Evolutionary conservation across 441 rosid species (phyloP), one percentile per base, ranked within the genome.

Genomic region (Bocquillonia castaneifolia): DNA sequence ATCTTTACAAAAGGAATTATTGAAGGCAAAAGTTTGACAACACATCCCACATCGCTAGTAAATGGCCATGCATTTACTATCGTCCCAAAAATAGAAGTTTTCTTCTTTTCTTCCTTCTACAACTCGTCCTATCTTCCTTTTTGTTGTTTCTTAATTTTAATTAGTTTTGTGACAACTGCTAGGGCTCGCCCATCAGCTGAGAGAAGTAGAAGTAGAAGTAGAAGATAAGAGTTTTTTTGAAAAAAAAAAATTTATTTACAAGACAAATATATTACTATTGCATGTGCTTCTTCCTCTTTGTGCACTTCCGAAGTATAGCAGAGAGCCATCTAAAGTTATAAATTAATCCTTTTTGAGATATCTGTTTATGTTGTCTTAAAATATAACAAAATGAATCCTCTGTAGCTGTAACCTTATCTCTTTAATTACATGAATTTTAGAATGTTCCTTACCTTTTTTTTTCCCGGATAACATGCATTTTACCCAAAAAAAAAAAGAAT

Each of bases 1-100:
- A 50, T 54, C 60, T 45, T 50, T 62, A 29, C 78, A 76, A 65
- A 76, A 74, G 66, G 79, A 70, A 72, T 74, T 79, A 68, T 69
- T 70, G 64, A 74, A 62, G 82, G 64, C 74, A 68, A 77, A 67
- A 77, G 55, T 63, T 69, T 53, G 77, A 76, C 62, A 55, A 71
- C 67, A 66, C 54, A 50, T 50, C 68, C 70, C 75, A 76, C 80
- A 72, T 77, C 76, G 29, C 45, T 59, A 55, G 39, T 63, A 36
- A 75, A 25, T 68, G 59, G 68, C 68, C 34, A 56, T 53, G 56
- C 74, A 73, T 68, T 66, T 45, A 70, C 18, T 61, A n/a, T 51
- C 39, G 40, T 51, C 66, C 48, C 59, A 23, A 25, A 63, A 36
- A 8, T 70, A 32, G 29, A 44, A 55, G 32, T 15, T 20, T 59